phyloP scores from a whole-genome alignment of 768 basidiomycete species.

The Daedalea quercina region DNA sequence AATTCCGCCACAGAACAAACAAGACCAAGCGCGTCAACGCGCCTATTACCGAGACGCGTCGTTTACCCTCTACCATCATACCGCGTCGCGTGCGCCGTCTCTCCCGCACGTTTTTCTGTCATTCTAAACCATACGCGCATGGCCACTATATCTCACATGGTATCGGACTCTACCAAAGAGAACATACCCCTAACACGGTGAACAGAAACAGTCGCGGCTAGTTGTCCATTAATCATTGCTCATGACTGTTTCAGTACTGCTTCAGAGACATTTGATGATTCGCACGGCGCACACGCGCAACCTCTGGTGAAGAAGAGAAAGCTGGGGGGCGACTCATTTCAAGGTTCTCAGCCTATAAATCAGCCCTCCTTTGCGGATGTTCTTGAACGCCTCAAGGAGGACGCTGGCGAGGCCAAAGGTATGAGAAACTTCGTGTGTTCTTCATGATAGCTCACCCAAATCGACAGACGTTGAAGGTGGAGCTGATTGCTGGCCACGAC shows the following conservation, averaged over 20 bases:
- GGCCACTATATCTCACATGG: background rate
- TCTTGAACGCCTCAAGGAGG: conserved; percentile 28
- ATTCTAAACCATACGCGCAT: background rate
- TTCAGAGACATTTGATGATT: conserved; percentile 9
- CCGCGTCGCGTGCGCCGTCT: background rate
- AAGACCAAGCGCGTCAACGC: conserved; percentile 13
- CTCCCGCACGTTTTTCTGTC: background rate
- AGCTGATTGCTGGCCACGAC: conserved; percentile 68
- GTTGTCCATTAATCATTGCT: too few species aligned
- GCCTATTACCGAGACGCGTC: conserved; percentile 13
- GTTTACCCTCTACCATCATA: background rate
- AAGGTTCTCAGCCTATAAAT: conserved; percentile 16
- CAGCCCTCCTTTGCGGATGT: conserved; percentile 33
- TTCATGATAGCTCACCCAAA: too few species aligned
- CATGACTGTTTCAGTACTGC: background rate
- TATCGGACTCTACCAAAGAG: conserved; percentile 11
- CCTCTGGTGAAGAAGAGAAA: conserved; percentile 29
- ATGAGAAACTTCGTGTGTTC: conserved; percentile 2
- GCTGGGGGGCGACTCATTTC: conserved; percentile 15
- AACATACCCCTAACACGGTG: conserved; percentile 15
- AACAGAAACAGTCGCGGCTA: background rate
- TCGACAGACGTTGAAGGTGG: conserved; percentile 67
- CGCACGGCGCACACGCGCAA: conserved; percentile 12
- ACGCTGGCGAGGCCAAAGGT: conserved; percentile 22
- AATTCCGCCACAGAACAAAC: background rate